A percentile compares a stretch with the other conserved stretches of the same genome.
Conservation (phyloP, 805 yeast genomes). For the Phaffomyces opuntiae region DNA sequence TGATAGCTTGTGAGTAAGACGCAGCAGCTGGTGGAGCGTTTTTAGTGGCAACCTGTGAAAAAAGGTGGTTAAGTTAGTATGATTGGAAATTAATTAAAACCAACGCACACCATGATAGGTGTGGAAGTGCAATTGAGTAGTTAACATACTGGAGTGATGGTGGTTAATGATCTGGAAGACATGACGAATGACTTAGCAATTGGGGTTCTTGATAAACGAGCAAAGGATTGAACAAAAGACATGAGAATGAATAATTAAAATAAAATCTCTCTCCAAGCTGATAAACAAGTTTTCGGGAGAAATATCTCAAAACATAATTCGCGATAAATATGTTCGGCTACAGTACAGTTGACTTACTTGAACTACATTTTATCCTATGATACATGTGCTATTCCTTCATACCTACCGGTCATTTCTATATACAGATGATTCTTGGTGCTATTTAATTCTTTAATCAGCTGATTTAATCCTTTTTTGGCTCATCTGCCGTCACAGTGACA, state of each 20-base stretch:
- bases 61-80: constrained; percentile 17
- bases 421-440: background rate
- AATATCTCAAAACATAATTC: too few relatives aligned
- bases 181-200: constrained; percentile 13
- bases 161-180: constrained; percentile 25
- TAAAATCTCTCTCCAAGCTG: background rate
- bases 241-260: constrained; percentile 3
- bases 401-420: background rate
- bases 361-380: too few relatives aligned
- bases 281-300: too few relatives aligned
- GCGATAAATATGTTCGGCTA: too few relatives aligned
- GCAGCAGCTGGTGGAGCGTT: constrained; percentile 97
- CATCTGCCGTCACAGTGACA: constrained; percentile 33
- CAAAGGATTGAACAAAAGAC: constrained; percentile 20
- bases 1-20: constrained; percentile 91
- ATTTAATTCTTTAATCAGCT: background rate
- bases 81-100: background rate
- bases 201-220: constrained; percentile 19
- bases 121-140: background rate
- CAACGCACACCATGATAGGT: background rate
- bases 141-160: constrained; percentile 28
- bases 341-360: too few relatives aligned
- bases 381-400: background rate
- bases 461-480: background rate
- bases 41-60: constrained; percentile 50